Conservation (phyloP, 305 asterid species). For the Fraxinus floribunda region DNA sequence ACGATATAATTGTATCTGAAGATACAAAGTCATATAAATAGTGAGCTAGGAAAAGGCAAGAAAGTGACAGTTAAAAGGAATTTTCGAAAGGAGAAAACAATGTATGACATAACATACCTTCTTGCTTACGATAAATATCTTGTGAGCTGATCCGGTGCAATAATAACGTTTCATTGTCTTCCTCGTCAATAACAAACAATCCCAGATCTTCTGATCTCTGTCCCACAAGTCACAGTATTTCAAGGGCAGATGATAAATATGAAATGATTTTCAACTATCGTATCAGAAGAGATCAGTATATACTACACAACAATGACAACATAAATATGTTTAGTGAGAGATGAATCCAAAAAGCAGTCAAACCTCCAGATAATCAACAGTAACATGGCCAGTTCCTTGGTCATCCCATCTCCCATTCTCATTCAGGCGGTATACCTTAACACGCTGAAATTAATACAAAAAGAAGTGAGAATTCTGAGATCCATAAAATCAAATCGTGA, state of each 20-base stretch:
- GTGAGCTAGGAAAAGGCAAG: constrained; percentile 15
- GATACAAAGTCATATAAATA: constrained; percentile 9
- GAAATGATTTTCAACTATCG: constrained; percentile 6
- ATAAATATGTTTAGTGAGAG: neutral
- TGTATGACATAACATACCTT: constrained; percentile 50
- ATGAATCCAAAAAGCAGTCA: constrained; percentile 10
- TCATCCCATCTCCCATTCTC: constrained; percentile 99
- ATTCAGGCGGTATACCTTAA: constrained; percentile 87
- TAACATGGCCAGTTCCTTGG: constrained; percentile 98
- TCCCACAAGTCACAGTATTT: constrained; percentile 28
- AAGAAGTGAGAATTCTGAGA: constrained; percentile 12
- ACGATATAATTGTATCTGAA: constrained; percentile 89
- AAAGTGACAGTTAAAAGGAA: constrained; percentile 4
- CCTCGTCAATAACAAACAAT: constrained; percentile 73
- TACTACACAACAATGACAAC: neutral
- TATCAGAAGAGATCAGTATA: neutral
- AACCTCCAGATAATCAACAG: constrained; percentile 90
- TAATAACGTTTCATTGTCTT: constrained; percentile 78
- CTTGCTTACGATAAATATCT: constrained; percentile 95
- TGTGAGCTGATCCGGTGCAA: constrained; percentile 89
- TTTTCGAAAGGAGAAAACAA: constrained; percentile 1
- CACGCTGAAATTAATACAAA: constrained; percentile 58
- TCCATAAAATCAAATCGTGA: neutral
- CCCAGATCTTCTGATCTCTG: constrained; percentile 96
- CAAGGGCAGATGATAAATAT: constrained; percentile 20